Evolutionary conservation across 2,329 filamentous ascomycete species (phyloP), one percentile per base, ranked within the genome.

Genomic region (Ophiostoma pallidulum): DNA sequence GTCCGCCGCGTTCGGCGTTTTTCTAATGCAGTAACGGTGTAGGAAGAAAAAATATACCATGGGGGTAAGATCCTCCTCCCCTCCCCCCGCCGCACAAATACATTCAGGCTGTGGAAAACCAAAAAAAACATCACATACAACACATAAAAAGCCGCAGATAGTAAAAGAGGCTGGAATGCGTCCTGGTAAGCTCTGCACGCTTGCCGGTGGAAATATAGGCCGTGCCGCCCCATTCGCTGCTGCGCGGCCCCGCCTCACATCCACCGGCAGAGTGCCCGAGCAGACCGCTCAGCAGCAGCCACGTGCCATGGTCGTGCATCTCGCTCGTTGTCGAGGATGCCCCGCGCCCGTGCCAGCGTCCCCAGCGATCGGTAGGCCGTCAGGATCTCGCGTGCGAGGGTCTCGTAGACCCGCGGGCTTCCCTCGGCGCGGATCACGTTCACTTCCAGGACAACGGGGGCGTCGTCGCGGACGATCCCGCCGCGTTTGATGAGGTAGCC

Each of bases 291-390:
- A 3, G 80, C 84, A 16, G 77, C 82, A 12, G 79, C 82, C 51
- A 91, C 68, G 69, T 91, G 86, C 83, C 86, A 87, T 16, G 86
- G 86, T 57, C 84, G 67, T n/a, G 80, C 72, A 58, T 81, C 78
- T 41, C 66, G 71, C 46, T 78, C 69, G 51, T 71, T 64, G 57
- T 78, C 73, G 58, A 80, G 68, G 57, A 82, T 67, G 0, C 79
- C 84, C 51, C 82, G 76, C 19, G 80, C 75, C 53, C 79, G 73
- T 2, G 84, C 84, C 56, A 92, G 60, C 16, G 84, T 77, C 0
- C 80, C 81, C 52, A 92, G 60, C 0, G 76, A 79, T 37, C 85
- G 67, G 59, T 83, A 91, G 61, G 82, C 77, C 26, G 68, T 73
- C 49, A 92, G 60, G 61, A 87, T 79, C 60, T 92, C 86, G 54